These are phyloP conservation scores for Mycosarcoma mackinlayi DNA, from an alignment of 1,284 basidiomycete genomes.

Conservation along the genomic window DNA sequence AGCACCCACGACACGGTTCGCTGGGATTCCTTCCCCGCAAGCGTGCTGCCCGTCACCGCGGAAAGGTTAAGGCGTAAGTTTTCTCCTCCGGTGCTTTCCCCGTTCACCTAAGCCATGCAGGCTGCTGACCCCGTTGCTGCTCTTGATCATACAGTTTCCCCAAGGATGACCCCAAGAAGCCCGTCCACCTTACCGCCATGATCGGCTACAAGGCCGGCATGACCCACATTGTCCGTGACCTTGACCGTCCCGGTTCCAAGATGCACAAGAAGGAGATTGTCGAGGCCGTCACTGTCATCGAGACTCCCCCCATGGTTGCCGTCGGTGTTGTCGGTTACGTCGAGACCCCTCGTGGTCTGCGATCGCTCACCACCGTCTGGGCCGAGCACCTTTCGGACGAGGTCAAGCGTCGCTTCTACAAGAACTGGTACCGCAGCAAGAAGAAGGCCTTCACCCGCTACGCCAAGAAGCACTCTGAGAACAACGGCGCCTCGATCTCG, in stretches of 20 bases:
- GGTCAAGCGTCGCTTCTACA: slow-evolving; percentile 99
- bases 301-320: slow-evolving; percentile 96
- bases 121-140: not conserved
- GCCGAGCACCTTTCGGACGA: slow-evolving; percentile 79
- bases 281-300: slow-evolving; percentile 94
- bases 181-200: slow-evolving; percentile 96
- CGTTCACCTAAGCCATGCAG: too few species aligned
- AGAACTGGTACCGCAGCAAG: slow-evolving; percentile 99
- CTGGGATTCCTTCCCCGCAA: slow-evolving; percentile 68
- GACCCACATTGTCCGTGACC: slow-evolving; percentile 99
- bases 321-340: slow-evolving; percentile 99
- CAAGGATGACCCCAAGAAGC: slow-evolving; percentile 99
- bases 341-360: slow-evolving; percentile 98
- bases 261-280: slow-evolving; percentile 82
- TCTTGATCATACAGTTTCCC: slow-evolving; percentile 41
- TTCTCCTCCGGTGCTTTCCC: too few species aligned
- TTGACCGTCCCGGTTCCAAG: slow-evolving; percentile 93
- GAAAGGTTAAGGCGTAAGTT: slow-evolving; percentile 65
- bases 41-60: slow-evolving; percentile 68
- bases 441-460: slow-evolving; percentile 99
- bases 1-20: slow-evolving; percentile 68
- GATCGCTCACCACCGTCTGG: slow-evolving; percentile 79
- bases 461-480: slow-evolving; percentile 99
- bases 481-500: slow-evolving; percentile 87
- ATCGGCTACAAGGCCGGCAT: slow-evolving; percentile 99